phyloP scores from a whole-genome alignment of 352 stramenopile species.

The Lagenidium giganteum region DNA sequence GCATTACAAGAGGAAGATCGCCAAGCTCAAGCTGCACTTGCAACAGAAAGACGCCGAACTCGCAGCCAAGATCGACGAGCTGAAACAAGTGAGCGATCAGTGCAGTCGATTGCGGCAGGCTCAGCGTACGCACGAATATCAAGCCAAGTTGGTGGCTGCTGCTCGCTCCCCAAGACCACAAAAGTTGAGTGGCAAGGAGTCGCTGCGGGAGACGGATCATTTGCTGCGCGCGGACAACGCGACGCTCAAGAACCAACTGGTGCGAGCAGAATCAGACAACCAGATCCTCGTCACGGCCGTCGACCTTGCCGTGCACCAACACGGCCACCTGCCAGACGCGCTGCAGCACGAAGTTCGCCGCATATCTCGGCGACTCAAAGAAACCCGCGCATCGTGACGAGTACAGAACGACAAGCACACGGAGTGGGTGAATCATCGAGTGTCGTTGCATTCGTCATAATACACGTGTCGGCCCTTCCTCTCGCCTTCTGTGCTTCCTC shows the following conservation, averaged over 20 bases:
- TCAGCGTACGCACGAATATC: constrained; percentile 27
- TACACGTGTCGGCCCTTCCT: no score
- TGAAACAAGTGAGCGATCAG: constrained; percentile 19
- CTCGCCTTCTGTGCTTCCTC: no score
- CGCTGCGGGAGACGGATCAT: constrained; percentile 4
- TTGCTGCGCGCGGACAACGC: constrained; percentile 42
- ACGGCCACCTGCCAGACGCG: constrained; percentile 41
- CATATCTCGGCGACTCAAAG: constrained; percentile 38
- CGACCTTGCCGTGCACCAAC: constrained; percentile 42
- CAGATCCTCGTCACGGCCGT: constrained; percentile 61
- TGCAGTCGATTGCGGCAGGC: constrained; percentile 26
- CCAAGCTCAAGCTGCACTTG: constrained; percentile 38
- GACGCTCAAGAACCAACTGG: constrained; percentile 52
- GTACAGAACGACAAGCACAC: no score
- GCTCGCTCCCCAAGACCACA: no score
- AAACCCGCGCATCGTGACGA: no score
- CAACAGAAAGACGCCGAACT: constrained; percentile 37
- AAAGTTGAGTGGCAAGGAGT: background rate
- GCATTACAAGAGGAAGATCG: constrained; percentile 52
- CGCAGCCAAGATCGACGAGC: constrained; percentile 20
- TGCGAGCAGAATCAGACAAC: constrained; percentile 54
- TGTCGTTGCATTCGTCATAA: no score
- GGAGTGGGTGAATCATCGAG: no score
- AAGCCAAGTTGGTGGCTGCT: no score
- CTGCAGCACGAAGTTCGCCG: constrained; percentile 53